Conservation (phyloP, 805 yeast species). For the Blastobotrys robertii region DNA sequence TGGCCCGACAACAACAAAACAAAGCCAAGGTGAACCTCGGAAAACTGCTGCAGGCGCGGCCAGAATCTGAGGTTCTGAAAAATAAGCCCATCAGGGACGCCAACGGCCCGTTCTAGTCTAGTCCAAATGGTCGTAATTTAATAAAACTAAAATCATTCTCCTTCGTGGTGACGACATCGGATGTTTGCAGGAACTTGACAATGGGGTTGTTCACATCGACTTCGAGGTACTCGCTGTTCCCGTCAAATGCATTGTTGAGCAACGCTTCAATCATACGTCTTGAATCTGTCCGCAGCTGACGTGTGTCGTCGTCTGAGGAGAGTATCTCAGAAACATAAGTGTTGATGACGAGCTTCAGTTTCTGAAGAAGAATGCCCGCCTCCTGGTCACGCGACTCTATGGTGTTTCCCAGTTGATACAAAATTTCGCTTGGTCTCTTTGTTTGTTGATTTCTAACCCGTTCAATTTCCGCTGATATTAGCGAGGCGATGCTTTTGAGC, state of each 20-base stretch:
- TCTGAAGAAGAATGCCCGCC: not conserved
- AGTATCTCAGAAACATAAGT: not conserved
- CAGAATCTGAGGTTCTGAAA: not conserved
- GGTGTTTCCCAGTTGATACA: too few relatives aligned
- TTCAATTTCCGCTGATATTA: not conserved
- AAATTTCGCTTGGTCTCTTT: too few relatives aligned
- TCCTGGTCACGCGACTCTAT: not conserved
- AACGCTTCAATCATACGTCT: conserved; percentile 5
- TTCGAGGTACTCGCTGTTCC: not conserved
- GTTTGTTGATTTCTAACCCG: too few relatives aligned
- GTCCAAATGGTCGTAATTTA: conserved; percentile 14
- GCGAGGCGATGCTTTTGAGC: not conserved
- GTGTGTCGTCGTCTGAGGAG: not conserved
- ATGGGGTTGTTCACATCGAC: conserved; percentile 10
- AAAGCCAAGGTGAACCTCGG: conserved; percentile 3
- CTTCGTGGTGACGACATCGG: conserved; percentile 10
- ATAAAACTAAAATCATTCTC: conserved; percentile 7
- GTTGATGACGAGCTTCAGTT: not conserved
- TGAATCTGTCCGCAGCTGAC: not conserved
- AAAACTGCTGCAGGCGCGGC: conserved; percentile 1
- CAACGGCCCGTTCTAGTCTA: not conserved
- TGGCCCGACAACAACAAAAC: not conserved
- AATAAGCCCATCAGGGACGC: not conserved
- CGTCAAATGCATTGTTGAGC: conserved; percentile 14
- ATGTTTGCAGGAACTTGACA: conserved; percentile 10